phyloP scores from a whole-genome alignment of 2,329 filamentous ascomycete genomes.

The Cladosporium velox region DNA sequence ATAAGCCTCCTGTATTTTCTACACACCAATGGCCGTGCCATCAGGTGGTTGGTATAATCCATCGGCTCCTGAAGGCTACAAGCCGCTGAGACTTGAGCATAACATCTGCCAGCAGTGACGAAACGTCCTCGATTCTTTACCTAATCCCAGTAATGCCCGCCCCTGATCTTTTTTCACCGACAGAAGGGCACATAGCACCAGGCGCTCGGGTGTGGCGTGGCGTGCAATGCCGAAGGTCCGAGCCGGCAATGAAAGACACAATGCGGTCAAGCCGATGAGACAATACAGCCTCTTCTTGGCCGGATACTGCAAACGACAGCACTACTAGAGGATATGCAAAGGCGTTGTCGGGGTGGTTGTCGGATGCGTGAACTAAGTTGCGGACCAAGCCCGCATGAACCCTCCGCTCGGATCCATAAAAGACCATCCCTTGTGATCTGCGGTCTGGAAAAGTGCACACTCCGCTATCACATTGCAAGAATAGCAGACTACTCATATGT shows the following conservation, averaged over 20 bases:
- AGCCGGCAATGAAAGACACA: neutral
- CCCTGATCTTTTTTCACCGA: neutral
- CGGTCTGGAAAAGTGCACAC: neutral
- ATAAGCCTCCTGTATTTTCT: neutral
- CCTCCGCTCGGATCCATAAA: neutral
- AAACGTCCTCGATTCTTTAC: conserved; percentile 7
- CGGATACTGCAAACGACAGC: neutral
- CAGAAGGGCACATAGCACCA: conserved; percentile 3
- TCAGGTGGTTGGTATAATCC: neutral
- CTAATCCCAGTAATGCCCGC: neutral
- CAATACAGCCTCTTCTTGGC: conserved; percentile 1
- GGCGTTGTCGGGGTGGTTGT: neutral
- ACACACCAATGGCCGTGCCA: neutral
- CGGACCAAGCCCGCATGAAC: conserved; percentile 1
- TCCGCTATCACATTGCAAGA: conserved; percentile 1
- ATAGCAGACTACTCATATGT: neutral
- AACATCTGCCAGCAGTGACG: neutral
- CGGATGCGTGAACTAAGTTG: neutral
- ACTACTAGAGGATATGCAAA: neutral
- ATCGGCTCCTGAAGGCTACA: neutral
- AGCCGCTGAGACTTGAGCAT: neutral
- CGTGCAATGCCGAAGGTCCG: neutral
- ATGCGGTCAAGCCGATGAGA: neutral
- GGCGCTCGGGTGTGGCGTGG: neutral
- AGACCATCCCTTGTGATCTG: neutral